phyloP scores from a whole-genome alignment of 2,329 filamentous ascomycete species.

The Botrytis medusae region DNA sequence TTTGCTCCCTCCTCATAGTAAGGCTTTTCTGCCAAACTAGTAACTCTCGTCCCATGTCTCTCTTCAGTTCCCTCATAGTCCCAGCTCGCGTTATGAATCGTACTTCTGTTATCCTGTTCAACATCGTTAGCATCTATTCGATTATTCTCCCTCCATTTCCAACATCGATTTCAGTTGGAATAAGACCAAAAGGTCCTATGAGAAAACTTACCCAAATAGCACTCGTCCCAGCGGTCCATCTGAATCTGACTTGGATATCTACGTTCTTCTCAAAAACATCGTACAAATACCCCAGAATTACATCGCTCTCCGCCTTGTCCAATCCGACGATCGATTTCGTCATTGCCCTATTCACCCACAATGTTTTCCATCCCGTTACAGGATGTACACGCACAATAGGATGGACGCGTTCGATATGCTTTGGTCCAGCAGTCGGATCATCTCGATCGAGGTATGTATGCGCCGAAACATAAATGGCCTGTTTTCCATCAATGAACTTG shows the following conservation, averaged over 20 bases:
- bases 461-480: conserved; percentile 64
- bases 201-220: conserved; percentile 55
- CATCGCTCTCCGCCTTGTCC: conserved; percentile 66
- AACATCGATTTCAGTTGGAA: background rate
- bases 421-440: conserved; percentile 59
- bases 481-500: conserved; percentile 65
- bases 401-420: conserved; percentile 65
- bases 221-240: conserved; percentile 66
- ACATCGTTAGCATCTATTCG: background rate
- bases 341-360: conserved; percentile 71
- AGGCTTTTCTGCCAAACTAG: conserved; percentile 68
- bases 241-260: conserved; percentile 71
- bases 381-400: conserved; percentile 70
- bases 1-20: conserved; percentile 64
- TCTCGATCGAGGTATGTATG: conserved; percentile 67
- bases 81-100: conserved; percentile 73
- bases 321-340: conserved; percentile 67
- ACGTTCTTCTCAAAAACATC: conserved; percentile 66
- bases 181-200: background rate
- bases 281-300: conserved; percentile 65
- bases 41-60: conserved; percentile 71
- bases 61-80: conserved; percentile 68
- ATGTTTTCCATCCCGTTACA: conserved; percentile 70
- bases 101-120: conserved; percentile 62
- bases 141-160: background rate